Percentiles rank a stretch among this genome's conserved stretches.
Evolutionary conservation across 176 grass and related monocot genomes (phyloP).

Genomic region (Cenchrus purpureus): DNA sequence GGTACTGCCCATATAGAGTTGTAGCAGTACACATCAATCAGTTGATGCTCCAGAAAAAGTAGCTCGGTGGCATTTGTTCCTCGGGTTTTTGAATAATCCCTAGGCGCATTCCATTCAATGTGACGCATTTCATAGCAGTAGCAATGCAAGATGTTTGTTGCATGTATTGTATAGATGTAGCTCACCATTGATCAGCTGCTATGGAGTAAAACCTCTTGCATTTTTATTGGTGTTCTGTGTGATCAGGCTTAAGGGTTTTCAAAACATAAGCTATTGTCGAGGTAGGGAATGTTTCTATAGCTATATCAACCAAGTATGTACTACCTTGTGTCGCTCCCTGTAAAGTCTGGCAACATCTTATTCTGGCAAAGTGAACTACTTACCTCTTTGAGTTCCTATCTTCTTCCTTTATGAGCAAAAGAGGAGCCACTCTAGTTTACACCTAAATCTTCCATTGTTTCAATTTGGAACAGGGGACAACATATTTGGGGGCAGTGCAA

Average conservation of each 20-base stretch:
- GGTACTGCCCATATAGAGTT: background rate
- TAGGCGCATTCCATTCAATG: no score
- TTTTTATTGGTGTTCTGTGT: background rate
- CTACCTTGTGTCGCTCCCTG: background rate
- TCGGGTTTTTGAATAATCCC: no score
- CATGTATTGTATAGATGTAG: no score
- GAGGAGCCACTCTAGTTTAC: background rate
- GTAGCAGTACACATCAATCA: background rate
- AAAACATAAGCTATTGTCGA: background rate
- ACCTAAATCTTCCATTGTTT: constrained; percentile 28
- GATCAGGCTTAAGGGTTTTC: background rate
- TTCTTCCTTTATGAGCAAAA: constrained; percentile 30
- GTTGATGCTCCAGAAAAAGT: no score
- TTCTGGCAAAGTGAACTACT: background rate
- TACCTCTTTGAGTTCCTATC: background rate
- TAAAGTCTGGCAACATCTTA: background rate
- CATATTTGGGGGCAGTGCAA: constrained; percentile 90
- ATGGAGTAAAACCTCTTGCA: background rate
- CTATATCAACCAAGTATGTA: background rate
- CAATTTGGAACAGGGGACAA: constrained; percentile 77
- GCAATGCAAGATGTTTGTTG: no score
- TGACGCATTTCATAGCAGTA: no score
- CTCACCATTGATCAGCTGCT: background rate
- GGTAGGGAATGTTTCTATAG: background rate
- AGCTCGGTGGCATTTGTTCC: no score